These are phyloP conservation scores for Plasmodium gaboni DNA, from an alignment of 169 alveolate species.

Conservation along the genomic window DNA sequence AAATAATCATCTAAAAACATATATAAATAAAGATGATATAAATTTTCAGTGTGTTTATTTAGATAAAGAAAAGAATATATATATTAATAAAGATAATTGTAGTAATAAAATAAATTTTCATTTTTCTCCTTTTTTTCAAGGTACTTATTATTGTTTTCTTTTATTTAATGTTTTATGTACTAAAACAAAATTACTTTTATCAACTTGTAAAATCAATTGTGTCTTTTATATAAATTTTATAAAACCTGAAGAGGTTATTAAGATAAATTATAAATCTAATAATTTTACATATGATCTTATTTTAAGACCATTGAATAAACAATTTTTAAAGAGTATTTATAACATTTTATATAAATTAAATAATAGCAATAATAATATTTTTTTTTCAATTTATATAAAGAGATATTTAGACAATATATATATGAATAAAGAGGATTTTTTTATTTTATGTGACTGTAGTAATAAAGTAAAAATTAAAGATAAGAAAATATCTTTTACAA, in stretches of 20 bases:
- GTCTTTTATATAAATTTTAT: constrained; percentile 47
- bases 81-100: constrained; percentile 25
- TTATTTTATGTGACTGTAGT: constrained; percentile 16
- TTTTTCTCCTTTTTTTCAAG: constrained; percentile 68
- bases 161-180: constrained; percentile 31
- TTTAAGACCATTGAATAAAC: constrained; percentile 48
- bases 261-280: constrained; percentile 9
- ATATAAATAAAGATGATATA: constrained; percentile 6
- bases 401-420: constrained; percentile 24
- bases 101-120: constrained; percentile 21
- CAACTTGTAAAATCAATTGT: constrained; percentile 59
- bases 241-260: constrained; percentile 55
- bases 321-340: constrained; percentile 34
- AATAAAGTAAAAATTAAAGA: constrained; percentile 8
- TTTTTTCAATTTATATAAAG: constrained; percentile 18
- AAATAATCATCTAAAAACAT: constrained; percentile 18
- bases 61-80: neutral
- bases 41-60: constrained; percentile 32
- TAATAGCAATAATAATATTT: constrained; percentile 1
- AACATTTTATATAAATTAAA: constrained; percentile 45
- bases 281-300: constrained; percentile 15
- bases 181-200: constrained; percentile 30
- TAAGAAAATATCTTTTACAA: neutral
- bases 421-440: constrained; percentile 5
- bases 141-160: constrained; percentile 47